Conservation (phyloP, 2,329 filamentous ascomycete species). For the Knoxdaviesia capensis region DNA sequence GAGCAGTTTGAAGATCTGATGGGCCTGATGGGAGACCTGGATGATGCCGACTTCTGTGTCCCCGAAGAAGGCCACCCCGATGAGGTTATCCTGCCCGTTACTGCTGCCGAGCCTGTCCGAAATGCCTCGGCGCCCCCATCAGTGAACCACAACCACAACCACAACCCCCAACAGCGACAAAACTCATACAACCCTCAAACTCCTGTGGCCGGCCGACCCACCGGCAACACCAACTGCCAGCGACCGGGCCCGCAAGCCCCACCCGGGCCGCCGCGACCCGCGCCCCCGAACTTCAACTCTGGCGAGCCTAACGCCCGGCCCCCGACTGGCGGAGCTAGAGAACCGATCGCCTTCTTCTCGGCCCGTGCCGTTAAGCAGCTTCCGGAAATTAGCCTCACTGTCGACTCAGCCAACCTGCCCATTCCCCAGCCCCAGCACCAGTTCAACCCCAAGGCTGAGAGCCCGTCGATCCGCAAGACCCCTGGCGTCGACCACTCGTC, state of each 20-base stretch:
- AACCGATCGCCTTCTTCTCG: conserved; percentile 46
- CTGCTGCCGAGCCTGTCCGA: neutral
- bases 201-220: neutral
- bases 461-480: conserved; percentile 75
- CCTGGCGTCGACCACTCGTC: conserved; percentile 67
- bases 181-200: conserved; percentile 5
- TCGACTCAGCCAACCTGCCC: conserved; percentile 17
- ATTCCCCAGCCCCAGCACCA: conserved; percentile 26
- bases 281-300: conserved; percentile 2
- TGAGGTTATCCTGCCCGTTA: conserved; percentile 39
- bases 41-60: conserved; percentile 58
- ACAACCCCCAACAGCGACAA: conserved; percentile 7
- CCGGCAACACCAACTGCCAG: neutral
- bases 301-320: conserved; percentile 11
- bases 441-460: conserved; percentile 59
- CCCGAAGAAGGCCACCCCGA: conserved; percentile 53
- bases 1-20: conserved; percentile 4
- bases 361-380: conserved; percentile 42
- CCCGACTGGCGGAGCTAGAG: conserved; percentile 10
- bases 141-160: conserved; percentile 1
- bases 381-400: conserved; percentile 21
- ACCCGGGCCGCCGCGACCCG: neutral
- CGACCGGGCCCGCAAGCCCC: neutral
- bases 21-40: conserved; percentile 34
- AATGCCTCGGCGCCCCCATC: neutral